phyloP scores from a whole-genome alignment of 1,284 basidiomycete genomes.

The Marasmius tenuissimus region DNA sequence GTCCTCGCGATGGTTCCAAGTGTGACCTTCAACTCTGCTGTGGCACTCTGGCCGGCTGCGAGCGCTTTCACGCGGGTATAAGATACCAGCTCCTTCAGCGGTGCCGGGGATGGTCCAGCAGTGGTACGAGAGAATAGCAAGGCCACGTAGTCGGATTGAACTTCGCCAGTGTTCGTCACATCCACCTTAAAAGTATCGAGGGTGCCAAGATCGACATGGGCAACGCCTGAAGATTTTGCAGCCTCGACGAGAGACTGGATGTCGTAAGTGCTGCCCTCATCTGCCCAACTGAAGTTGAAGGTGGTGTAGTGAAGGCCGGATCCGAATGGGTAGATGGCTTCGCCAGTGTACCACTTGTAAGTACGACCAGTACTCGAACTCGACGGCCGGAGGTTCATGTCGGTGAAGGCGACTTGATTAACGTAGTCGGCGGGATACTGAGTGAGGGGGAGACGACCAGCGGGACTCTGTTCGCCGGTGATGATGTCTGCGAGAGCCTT shows the following conservation, averaged over 20 bases:
- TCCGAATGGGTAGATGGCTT: conserved; percentile 51
- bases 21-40: conserved; percentile 42
- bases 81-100: conserved; percentile 50
- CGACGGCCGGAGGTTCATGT: conserved; percentile 54
- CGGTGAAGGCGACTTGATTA: conserved; percentile 51
- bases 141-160: conserved; percentile 56
- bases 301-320: conserved; percentile 54
- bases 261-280: conserved; percentile 30
- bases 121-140: conserved; percentile 49
- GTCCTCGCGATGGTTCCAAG: conserved; percentile 51
- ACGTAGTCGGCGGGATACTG: conserved; percentile 55
- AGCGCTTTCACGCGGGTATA: conserved; percentile 49
- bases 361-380: conserved; percentile 51
- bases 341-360: conserved; percentile 56
- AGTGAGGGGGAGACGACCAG: conserved; percentile 52
- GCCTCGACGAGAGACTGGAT: conserved; percentile 38
- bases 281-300: conserved; percentile 40
- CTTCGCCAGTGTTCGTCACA: conserved; percentile 48
- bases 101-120: conserved; percentile 49
- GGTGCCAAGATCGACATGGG: conserved; percentile 41
- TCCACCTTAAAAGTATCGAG: conserved; percentile 49
- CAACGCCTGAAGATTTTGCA: conserved; percentile 18
- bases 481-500: conserved; percentile 51
- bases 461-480: conserved; percentile 47
- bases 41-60: conserved; percentile 32